phyloP scores from a whole-genome alignment of 805 yeast genomes.

The Phaffomyces thermotolerans region DNA sequence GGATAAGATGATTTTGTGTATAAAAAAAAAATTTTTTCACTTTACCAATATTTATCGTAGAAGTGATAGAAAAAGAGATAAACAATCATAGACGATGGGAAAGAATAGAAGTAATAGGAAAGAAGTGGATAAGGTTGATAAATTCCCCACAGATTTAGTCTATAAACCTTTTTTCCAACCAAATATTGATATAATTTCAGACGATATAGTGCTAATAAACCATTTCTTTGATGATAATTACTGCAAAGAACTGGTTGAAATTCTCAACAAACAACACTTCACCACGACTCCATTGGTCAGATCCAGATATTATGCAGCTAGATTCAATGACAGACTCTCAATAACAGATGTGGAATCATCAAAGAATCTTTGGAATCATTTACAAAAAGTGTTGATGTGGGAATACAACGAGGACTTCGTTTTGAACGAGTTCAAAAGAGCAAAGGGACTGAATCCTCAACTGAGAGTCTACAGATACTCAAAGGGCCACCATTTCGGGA shows the following conservation, averaged over 20 bases:
- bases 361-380: constrained; percentile 35
- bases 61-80: background rate
- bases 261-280: constrained; percentile 14
- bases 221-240: constrained; percentile 13
- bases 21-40: background rate
- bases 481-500: constrained; percentile 51
- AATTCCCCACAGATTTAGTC: constrained; percentile 5
- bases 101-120: background rate
- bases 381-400: constrained; percentile 26
- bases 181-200: background rate
- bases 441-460: constrained; percentile 48
- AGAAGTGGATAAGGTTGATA: background rate
- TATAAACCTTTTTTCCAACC: constrained; percentile 5
- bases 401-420: constrained; percentile 25
- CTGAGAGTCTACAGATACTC: constrained; percentile 47
- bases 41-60: background rate
- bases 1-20: constrained; percentile 21
- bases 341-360: constrained; percentile 33
- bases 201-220: constrained; percentile 16
- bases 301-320: constrained; percentile 46
- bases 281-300: constrained; percentile 44
- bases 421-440: constrained; percentile 29
- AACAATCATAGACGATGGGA: background rate
- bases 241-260: constrained; percentile 6
- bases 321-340: constrained; percentile 47